phyloP scores from a whole-genome alignment of 257 asterid species.

The Forsythia suspensa region DNA sequence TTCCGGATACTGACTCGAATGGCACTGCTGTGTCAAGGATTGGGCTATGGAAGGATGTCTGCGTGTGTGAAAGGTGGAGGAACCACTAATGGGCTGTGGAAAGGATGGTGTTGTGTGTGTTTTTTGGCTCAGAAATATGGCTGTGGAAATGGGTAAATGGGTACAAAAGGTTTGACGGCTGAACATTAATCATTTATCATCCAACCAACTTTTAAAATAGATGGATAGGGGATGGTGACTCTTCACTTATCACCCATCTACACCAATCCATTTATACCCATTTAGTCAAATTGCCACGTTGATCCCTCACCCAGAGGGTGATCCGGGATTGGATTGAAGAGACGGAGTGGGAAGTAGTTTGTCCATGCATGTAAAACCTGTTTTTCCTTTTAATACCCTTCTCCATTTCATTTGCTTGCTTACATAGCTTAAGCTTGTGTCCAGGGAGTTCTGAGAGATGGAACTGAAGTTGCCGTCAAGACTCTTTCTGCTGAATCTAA shows the following conservation, averaged over 20 bases:
- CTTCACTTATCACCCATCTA: neutral
- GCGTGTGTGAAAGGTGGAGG: no score
- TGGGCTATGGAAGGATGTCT: no score
- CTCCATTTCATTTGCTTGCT: neutral
- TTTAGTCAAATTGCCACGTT: neutral
- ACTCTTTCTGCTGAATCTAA: conserved; percentile 74
- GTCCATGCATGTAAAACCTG: neutral
- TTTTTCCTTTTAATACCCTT: neutral
- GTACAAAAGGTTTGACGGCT: no score
- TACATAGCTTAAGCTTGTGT: neutral
- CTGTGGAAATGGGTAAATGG: no score
- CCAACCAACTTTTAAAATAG: no score
- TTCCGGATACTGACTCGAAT: no score
- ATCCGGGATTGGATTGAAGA: neutral
- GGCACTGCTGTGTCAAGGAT: no score
- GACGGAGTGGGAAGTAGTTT: neutral
- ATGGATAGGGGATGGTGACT: no score
- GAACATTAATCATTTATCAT: no score
- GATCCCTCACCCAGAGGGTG: neutral
- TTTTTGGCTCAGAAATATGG: no score
- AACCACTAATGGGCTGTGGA: no score
- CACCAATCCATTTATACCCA: neutral
- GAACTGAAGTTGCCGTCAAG: conserved; percentile 74
- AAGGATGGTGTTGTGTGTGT: no score
- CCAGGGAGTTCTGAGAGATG: conserved; percentile 81